Evolutionary conservation across 805 yeast genomes (phyloP).

Genomic region (Cyberlindnera subsufficiens): DNA sequence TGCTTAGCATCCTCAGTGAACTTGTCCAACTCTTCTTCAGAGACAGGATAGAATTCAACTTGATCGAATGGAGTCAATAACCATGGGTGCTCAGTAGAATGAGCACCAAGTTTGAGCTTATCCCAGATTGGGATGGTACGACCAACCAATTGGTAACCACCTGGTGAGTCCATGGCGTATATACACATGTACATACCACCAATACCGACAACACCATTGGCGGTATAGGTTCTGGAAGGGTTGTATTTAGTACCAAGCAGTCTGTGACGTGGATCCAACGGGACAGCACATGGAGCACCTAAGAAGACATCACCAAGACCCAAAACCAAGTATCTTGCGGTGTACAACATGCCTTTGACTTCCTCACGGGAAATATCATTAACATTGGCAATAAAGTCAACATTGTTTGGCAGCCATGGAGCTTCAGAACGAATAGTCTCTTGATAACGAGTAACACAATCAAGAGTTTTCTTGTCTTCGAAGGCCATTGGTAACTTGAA

Average conservation of each 20-base stretch:
- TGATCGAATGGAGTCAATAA: slow-evolving; percentile 88
- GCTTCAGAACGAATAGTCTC: slow-evolving; percentile 92
- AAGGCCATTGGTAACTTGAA: slow-evolving; percentile 92
- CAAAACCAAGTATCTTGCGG: slow-evolving; percentile 85
- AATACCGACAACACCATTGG: slow-evolving; percentile 95
- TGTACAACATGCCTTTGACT: slow-evolving; percentile 78
- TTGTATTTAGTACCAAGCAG: slow-evolving; percentile 90
- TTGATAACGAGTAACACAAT: slow-evolving; percentile 83
- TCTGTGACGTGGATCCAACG: slow-evolving; percentile 94
- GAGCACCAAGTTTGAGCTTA: slow-evolving; percentile 72
- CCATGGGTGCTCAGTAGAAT: slow-evolving; percentile 73
- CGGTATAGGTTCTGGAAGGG: slow-evolving; percentile 94
- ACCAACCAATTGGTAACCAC: slow-evolving; percentile 96
- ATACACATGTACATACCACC: slow-evolving; percentile 99
- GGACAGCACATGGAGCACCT: slow-evolving; percentile 99
- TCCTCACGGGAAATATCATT: slow-evolving; percentile 74
- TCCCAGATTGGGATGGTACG: slow-evolving; percentile 98
- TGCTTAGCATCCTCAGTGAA: slow-evolving; percentile 69
- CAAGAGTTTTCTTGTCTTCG: slow-evolving; percentile 85
- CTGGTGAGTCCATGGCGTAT: slow-evolving; percentile 92
- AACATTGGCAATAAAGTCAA: slow-evolving; percentile 87
- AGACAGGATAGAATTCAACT: slow-evolving; percentile 88
- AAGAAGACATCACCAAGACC: slow-evolving; percentile 97
- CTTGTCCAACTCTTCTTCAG: slow-evolving; percentile 74
- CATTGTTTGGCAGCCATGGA: slow-evolving; percentile 97